These are phyloP conservation scores for Arctium minus DNA, from an alignment of 129 eudicot species.

Conservation along the genomic window DNA sequence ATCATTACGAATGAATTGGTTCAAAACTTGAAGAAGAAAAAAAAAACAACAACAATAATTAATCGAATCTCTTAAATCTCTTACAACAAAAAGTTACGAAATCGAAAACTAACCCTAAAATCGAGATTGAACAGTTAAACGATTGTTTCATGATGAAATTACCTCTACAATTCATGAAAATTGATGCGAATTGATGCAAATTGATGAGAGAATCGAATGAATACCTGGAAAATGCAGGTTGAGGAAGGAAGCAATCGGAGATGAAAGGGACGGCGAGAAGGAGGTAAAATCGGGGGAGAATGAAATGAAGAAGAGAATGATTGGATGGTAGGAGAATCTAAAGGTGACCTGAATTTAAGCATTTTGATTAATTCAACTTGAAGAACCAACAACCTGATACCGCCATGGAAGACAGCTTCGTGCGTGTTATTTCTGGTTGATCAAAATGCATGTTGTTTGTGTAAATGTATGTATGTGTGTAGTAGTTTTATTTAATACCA, in stretches of 20 bases:
- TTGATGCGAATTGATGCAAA: neutral
- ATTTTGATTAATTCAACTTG: neutral
- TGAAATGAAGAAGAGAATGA: neutral
- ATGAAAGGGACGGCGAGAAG: slow-evolving; percentile 23
- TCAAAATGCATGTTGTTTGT: neutral
- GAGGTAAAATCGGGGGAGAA: slow-evolving; percentile 6
- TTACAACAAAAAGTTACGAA: neutral
- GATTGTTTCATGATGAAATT: neutral
- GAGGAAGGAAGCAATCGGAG: slow-evolving; percentile 35
- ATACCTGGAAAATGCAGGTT: slow-evolving; percentile 40
- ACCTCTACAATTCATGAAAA: neutral
- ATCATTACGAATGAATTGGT: neutral
- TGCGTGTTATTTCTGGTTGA: neutral
- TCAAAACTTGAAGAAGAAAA: neutral
- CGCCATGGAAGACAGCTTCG: neutral
- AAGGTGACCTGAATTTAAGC: neutral
- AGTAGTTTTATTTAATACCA: neutral
- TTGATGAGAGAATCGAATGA: neutral
- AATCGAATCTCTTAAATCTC: slow-evolving; percentile 8
- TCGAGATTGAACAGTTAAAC: neutral
- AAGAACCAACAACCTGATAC: neutral
- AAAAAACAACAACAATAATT: neutral
- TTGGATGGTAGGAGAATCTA: neutral
- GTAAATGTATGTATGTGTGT: neutral
- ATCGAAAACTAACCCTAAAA: neutral